Evolutionary conservation across 371 early-diverging fungal species (phyloP), one percentile per base, ranked within the genome.

Genomic region (Lichtheimia ornata): DNA sequence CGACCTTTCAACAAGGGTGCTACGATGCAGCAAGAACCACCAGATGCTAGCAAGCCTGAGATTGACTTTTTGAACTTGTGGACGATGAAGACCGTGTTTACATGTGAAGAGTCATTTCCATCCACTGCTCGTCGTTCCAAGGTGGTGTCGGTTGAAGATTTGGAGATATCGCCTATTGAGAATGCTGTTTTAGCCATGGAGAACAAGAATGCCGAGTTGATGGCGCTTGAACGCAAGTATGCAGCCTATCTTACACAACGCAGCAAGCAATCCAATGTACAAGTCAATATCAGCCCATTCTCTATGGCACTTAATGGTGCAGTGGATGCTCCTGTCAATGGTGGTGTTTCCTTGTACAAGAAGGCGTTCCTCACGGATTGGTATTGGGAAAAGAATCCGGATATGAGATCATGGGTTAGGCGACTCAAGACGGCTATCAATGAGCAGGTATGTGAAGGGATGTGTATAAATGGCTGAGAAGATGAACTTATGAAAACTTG

Each of bases 251-350:
- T 77, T 5, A 61, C 44, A 44, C 58, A 58, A 30, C 47, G 50
- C 14, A 28, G 49, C 11, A 45, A 70, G 17, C 57, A 54, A 14
- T 35, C 35, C 11, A 20, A 52, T n/a, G 66, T 52, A 1, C 62
- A 72, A 20, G 57, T 82, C 28, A 91, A 89, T 60, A 77, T 85
- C 40, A 91, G 87, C 58, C 88, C 88, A 3, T 88, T 94, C 54
- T 88, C 91, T 0, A 91, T 94, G 91, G 83, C 89, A 4, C 66
- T 94, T 24, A 91, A 91, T 65, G 92, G 94, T 14, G 88, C 91
- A 6, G 88, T 94, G 0, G 92, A 94, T 79, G 92, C 94, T 4
- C 91, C 92, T 22, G 91, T 94, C 4, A 94, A 94, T 71, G 94
- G 94, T 22, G 94, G 94, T 42, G 80, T 93, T 4, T 83, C 87